Evolutionary conservation across 805 yeast genomes (phyloP), one percentile per base, ranked within the genome.

Genomic region (Maudiozyma turicensis): DNA sequence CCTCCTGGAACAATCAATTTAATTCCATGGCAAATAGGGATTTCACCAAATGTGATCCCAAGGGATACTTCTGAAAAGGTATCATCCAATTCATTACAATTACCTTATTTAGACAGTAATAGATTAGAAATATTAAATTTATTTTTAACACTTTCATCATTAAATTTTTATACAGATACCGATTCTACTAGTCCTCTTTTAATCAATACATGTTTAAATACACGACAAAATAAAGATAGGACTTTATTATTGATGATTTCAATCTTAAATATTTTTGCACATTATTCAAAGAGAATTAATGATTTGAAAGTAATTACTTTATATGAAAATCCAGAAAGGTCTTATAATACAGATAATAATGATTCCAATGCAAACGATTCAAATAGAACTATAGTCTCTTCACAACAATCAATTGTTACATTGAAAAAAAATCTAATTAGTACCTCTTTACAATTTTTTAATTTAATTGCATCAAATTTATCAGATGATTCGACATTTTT

Each of bases 11-110:
- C 61, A 2, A 54, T 51, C 33, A 60, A 68, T 2, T 34, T 35
- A 30, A 35, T 56, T 39, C 50, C 58, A n/a, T 89, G 96, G 96
- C 95, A 86, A 56, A 79, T 84, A 3, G 96, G 96, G 6, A 73
- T 89, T 33, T 90, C 87, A 2, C 30, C 42, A 20, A 39, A 39
- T 28, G 30, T 39, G 3, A 20, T 39, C 5, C 13, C 42, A 9
- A 15, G 13, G 6, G 61, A 69, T 3, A 56, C 63, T 51, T 28
- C 49, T 48, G 69, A 57, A 55, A 52, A 55, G 37, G 33, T 26
- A 37, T 8, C n/a, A 4, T 28, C 33, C 6, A 57, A 48, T n/a
- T 11, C 42, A n/a, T 20, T 39, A 35, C 77, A 70, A 43, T 66
- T 60, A 14, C 66, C 75, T 1, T 67, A 69, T 26, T 58, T 78